Base-by-base conservation (phyloP, 345 rosid genomes). In the Eucalyptus sp. region DNA sequence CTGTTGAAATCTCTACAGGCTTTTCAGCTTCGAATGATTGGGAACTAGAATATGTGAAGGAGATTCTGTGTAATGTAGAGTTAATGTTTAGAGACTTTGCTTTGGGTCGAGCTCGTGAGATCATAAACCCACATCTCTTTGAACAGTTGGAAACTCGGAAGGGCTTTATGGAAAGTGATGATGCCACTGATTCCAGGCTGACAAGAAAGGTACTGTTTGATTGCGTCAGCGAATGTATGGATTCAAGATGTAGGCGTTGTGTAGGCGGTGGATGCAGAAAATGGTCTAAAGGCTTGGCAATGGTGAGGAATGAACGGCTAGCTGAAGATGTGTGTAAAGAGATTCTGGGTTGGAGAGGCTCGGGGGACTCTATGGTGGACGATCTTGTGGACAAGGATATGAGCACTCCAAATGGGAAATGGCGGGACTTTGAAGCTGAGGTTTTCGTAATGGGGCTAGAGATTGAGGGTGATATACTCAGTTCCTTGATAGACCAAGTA, bases 351-450 rank as follows among this genome's bases (percentile, higher is more conserved):
- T 94, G 95, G 95, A 94, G 92, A 93, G 92, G 91, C 64, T 94
- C 95, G 96, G 93, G 95, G 87, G 97, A 97, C 81, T 94, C 95
- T 87, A 95, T 96, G 96, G 97, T 98, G 43, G 99, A 98, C 54
- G 99, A 96, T 92, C 95, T 98, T 87, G 99, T 98, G 56, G 96
- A 96, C 92, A 94, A 95, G 91, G 99, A 98, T 89, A 98, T 97
- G 99, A 94, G 97, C 92, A 90, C 91, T 87, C 95, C 91, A 4
- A 90, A 94, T 87, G 99, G 99, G 66, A 98, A 91, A 90, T 97
- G 99, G 99, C 91, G 92, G 68, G 96, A 94, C 86, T 97, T 93
- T 86, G 96, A 96, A 90, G 94, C 89, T 33, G 99, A 98, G 89
- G 96, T 89, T 89, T 96, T 92, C 86, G 91, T 50, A 7, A 91